Evolutionary conservation across 805 yeast genomes (phyloP).

Genomic region (Candida berthetii): DNA sequence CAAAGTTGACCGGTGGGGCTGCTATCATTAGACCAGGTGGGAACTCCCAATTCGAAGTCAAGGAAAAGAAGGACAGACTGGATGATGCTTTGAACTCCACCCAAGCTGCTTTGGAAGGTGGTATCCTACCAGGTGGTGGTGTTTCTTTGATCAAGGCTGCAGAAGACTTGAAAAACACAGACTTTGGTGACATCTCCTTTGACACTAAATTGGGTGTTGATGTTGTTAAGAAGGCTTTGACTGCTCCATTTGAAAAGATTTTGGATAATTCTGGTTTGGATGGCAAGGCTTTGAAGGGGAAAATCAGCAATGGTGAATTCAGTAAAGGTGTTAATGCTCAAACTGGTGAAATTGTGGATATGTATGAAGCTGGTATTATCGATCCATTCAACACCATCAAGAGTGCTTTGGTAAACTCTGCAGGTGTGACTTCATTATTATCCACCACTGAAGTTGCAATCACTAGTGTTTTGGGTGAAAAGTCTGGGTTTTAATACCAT

Average conservation of each 20-base stretch:
- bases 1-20: conserved; percentile 98
- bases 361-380: conserved; percentile 95
- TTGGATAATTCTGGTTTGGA: conserved; percentile 97
- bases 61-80: conserved; percentile 99
- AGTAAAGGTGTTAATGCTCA: conserved; percentile 88
- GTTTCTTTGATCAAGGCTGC: conserved; percentile 96
- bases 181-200: conserved; percentile 63
- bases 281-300: conserved; percentile 72
- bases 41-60: conserved; percentile 94
- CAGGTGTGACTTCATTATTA: conserved; percentile 94
- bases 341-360: conserved; percentile 89
- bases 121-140: conserved; percentile 99
- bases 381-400: conserved; percentile 98
- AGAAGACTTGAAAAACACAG: conserved; percentile 59
- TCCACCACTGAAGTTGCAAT: conserved; percentile 99
- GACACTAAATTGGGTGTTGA: conserved; percentile 96
- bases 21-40: conserved; percentile 99
- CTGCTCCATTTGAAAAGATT: conserved; percentile 92
- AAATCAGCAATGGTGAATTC: conserved; percentile 45
- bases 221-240: conserved; percentile 85
- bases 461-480: conserved; percentile 5
- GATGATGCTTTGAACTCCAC: conserved; percentile 99
- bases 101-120: conserved; percentile 99
- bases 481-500: conserved; percentile 1
- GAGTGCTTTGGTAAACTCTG: conserved; percentile 91